Conservation (phyloP, 768 basidiomycete genomes). For the Cytidiella melzeri region DNA sequence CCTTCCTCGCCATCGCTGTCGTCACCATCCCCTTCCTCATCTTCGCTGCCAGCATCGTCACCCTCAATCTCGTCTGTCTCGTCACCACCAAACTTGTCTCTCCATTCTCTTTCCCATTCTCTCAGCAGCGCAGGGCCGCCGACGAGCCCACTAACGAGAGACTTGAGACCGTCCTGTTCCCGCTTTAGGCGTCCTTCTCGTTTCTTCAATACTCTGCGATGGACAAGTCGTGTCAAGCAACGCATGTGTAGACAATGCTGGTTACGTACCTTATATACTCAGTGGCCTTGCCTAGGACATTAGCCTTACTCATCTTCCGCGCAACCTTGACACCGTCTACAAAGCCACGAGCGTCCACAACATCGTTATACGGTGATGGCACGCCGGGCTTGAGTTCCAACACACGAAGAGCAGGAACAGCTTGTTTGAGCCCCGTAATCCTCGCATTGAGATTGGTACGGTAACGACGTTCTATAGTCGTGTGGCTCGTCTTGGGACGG, state of each 20-base stretch:
- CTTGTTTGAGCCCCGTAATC: conserved; percentile 71
- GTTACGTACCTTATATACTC: conserved; percentile 69
- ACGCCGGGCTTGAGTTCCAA: conserved; percentile 51
- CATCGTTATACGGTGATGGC: conserved; percentile 32
- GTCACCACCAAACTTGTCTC: conserved; percentile 65
- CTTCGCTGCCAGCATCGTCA: conserved; percentile 36
- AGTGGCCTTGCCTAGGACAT: conserved; percentile 83
- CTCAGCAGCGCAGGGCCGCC: conserved; percentile 64
- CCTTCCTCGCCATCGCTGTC: conserved; percentile 31
- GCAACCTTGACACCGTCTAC: conserved; percentile 92
- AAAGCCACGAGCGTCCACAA: conserved; percentile 78
- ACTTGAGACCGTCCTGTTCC: conserved; percentile 71
- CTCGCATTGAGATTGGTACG: conserved; percentile 86
- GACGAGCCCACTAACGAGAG: conserved; percentile 63
- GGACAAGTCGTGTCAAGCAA: conserved; percentile 1
- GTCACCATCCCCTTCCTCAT: conserved; percentile 49
- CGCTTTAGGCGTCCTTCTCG: conserved; percentile 65
- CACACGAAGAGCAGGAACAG: conserved; percentile 79
- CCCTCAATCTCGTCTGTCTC: conserved; percentile 55
- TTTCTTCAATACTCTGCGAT: conserved; percentile 64
- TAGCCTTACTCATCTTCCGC: conserved; percentile 86
- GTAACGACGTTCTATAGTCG: conserved; percentile 84
- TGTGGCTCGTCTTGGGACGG: conserved; percentile 83
- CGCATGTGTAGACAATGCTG: not conserved
- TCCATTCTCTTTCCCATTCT: conserved; percentile 78